Conservation (phyloP, 345 rosid species). For the Laguncularia racemosa region DNA sequence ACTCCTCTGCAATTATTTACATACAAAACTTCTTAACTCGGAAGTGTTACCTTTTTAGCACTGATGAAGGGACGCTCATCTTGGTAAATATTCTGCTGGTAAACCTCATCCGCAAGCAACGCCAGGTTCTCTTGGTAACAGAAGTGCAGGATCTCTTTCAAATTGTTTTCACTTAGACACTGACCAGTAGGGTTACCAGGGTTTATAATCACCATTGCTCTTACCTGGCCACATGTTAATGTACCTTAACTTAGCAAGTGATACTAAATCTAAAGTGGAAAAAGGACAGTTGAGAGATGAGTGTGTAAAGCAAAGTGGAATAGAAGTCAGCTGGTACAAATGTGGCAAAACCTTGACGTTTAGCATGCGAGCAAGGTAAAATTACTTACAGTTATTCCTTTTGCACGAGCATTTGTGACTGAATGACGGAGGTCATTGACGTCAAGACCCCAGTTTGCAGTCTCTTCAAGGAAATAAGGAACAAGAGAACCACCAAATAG, state of each 20-base stretch:
- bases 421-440: constrained; percentile 64
- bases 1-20: constrained; percentile 3
- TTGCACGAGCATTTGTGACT: constrained; percentile 67
- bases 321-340: background rate
- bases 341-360: too few relatives aligned
- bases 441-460: constrained; percentile 98
- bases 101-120: constrained; percentile 95
- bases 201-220: constrained; percentile 98
- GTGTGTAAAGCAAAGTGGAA: background rate
- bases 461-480: constrained; percentile 87
- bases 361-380: constrained; percentile 9
- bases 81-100: constrained; percentile 96
- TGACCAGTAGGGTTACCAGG: constrained; percentile 99
- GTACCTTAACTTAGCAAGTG: background rate
- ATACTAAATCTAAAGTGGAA: background rate
- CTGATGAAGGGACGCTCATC: constrained; percentile 95
- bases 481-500: constrained; percentile 90
- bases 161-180: constrained; percentile 87
- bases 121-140: constrained; percentile 75
- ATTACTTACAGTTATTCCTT: constrained; percentile 77
- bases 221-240: constrained; percentile 41
- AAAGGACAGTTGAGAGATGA: background rate
- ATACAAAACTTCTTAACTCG: constrained; percentile 3
- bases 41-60: constrained; percentile 58
- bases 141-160: constrained; percentile 70